Evolutionary conservation across 352 stramenopile species (phyloP), one percentile per base, ranked within the genome.

Genomic region (Phytophthora boehmeriae): DNA sequence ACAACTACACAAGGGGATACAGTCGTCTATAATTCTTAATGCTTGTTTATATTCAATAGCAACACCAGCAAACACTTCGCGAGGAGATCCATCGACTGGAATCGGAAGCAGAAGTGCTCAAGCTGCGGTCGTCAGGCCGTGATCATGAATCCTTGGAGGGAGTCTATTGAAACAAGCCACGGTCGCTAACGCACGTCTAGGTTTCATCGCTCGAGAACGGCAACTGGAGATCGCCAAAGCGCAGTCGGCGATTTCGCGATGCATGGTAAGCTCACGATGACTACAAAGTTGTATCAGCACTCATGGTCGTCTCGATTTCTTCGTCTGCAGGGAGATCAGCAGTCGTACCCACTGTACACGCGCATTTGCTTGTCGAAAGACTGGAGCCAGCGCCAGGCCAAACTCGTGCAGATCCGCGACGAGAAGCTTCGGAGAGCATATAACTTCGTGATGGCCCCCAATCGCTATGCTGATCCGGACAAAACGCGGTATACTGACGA

Each of bases 401-500:
- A 56, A 16, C 46, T 77, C n/a, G 3, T 50, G 11, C 39, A 34
- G 5, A 58, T 71, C 27, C 25, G 49, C 9, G 27, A 59, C 1
- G 22, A 52, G 27, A 63, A 65, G 34, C 56, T 72, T 8, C 55
- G 25, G 16, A 59, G 64, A 11, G 62, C 55, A 1, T 51, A 68
- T 43, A 41, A 46, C 4, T 79, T 66, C 25, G 30, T 74, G 3
- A 54, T 58, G 34, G 52, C 55, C 11, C 51, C 58, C 11, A 59
- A 22, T 0, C 47, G 28, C 22, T 54, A 34, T 13, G 22, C 58
- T 16, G 52, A 73, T 30, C 30, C 28, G 0, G 46, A 65, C 5
- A 67, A 62, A 10, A 64, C 53, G 19, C 57, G 39, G 49, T 57
- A 67, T n/a, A 48, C 60, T 6, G 58, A 68, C 38, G 58, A 64